A percentile compares a stretch with the other conserved stretches of the same genome.
These are phyloP conservation scores for Botrytis fragariae DNA, from an alignment of 2,329 filamentous ascomycete species.

Conservation along the genomic window DNA sequence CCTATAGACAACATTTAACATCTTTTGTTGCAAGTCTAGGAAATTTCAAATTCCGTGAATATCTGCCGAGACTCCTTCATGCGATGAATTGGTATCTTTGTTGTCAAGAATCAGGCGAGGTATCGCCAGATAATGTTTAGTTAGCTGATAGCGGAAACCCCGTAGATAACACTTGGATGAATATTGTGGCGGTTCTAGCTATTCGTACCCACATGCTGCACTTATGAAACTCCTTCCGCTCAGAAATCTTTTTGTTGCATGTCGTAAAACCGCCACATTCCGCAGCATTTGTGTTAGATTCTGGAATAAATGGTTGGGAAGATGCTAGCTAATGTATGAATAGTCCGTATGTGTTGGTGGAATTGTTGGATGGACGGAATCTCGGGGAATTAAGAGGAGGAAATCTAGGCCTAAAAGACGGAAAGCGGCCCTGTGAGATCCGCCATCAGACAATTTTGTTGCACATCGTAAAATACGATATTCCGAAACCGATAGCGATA, in stretches of 20 bases:
- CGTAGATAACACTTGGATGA: background rate
- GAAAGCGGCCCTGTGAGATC: background rate
- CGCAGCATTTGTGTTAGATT: background rate
- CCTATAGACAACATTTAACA: background rate
- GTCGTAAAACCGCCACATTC: conserved; percentile 16
- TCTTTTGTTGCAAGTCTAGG: conserved; percentile 5
- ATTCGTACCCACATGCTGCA: background rate
- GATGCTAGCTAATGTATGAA: background rate
- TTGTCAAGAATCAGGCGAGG: background rate
- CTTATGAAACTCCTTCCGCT: background rate
- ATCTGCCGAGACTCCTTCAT: background rate
- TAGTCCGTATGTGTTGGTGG: background rate
- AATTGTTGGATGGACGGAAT: background rate
- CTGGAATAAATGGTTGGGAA: background rate
- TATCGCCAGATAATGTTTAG: background rate
- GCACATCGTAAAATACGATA: background rate
- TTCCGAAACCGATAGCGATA: background rate
- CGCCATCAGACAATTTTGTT: background rate
- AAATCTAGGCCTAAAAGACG: background rate
- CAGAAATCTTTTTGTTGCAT: background rate
- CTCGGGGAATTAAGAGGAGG: background rate
- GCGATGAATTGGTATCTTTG: background rate
- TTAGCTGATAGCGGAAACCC: background rate
- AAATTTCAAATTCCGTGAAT: background rate
- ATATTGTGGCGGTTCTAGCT: conserved; percentile 1